Base-by-base conservation (phyloP, 179 eudicot genomes). In the Silene coronaria region DNA sequence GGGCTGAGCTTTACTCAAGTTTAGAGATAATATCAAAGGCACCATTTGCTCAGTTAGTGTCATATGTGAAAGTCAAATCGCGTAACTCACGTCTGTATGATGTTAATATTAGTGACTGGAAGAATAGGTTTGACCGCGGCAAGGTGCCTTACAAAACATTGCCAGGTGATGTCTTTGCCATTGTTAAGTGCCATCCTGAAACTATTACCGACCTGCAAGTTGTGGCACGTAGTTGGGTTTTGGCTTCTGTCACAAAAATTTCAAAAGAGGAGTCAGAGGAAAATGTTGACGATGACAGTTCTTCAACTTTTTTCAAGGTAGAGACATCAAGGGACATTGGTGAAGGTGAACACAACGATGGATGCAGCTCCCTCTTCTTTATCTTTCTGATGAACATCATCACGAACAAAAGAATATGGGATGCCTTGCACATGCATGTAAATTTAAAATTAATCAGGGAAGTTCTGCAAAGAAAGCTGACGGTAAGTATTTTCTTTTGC, bases 81-180 rank as follows among this genome's bases (percentile, higher is more conserved):
- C 36, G 34, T 45, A 14, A 28, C 9, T 75, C 69, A 4, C 58
- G 23, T 7, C 0, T 77, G 12, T 90, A 85, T 72, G 59, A 79
- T 76, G 67, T 90, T 26, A 72, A 71, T 19, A 85, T 90, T 32
- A 92, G 84, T 76, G 55, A 66, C 21, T 91, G 97, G 97, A 86
- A 77, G 77, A 91, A 90, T 60, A 76, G 59, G 17, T 81, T 68
- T 77, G 87, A 83, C 32, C 86, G 79, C 21, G 87, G 86, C 22
- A 85, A 82, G 72, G 89, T 86, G 72, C 89, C 88, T 17, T 88
- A 88, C 80, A 82, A 73, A 73, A 87, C 86, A 5, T 76, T 90
- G 73, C 97, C 97, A 9, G 95, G 95, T 46, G 97, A 91, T 78
- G n/a, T 91, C 16, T 72, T 88, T 36, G 70, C 87, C 3, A 19